phyloP scores from a whole-genome alignment of 768 basidiomycete genomes.

The Leucogyrophana mollusca region DNA sequence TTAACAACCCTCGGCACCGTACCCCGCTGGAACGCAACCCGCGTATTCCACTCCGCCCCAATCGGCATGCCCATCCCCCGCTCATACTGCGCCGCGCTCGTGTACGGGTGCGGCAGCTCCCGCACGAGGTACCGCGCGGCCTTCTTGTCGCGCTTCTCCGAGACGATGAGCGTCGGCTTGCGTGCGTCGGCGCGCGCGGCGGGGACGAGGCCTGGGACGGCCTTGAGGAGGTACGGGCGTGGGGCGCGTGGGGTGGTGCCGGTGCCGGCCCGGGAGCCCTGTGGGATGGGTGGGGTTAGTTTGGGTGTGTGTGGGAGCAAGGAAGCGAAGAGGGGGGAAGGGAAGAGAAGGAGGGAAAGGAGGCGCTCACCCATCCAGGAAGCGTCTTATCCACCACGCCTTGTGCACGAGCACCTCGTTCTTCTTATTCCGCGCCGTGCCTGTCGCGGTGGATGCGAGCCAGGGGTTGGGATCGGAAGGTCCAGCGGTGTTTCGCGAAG shows the following conservation, averaged over 20 bases:
- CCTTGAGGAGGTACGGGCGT: constrained; percentile 75
- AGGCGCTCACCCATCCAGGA: constrained; percentile 83
- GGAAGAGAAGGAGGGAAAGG: neutral
- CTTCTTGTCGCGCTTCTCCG: constrained; percentile 94
- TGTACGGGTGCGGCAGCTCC: constrained; percentile 94
- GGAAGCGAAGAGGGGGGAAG: neutral
- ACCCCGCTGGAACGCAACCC: constrained; percentile 77
- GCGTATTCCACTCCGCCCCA: constrained; percentile 92
- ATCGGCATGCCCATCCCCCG: constrained; percentile 77
- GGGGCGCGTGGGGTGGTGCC: constrained; percentile 62
- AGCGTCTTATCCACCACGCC: constrained; percentile 85
- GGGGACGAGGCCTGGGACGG: constrained; percentile 79
- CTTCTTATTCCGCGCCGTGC: constrained; percentile 56
- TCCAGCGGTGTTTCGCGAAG: constrained; percentile 10
- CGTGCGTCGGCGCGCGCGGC: constrained; percentile 78
- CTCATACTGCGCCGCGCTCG: constrained; percentile 91
- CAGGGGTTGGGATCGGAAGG: constrained; percentile 62
- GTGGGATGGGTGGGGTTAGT: constrained; percentile 5
- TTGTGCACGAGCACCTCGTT: constrained; percentile 64
- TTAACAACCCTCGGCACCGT: constrained; percentile 85
- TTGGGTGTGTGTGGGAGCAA: too few species aligned
- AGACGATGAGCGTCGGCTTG: constrained; percentile 91
- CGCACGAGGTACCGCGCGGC: constrained; percentile 85
- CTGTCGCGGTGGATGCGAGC: constrained; percentile 45
- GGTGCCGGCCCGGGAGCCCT: constrained; percentile 92